A percentile compares a stretch with the other conserved stretches of the same genome.
Conservation (phyloP, 768 basidiomycete species). For the Pulveroboletus sp. region DNA sequence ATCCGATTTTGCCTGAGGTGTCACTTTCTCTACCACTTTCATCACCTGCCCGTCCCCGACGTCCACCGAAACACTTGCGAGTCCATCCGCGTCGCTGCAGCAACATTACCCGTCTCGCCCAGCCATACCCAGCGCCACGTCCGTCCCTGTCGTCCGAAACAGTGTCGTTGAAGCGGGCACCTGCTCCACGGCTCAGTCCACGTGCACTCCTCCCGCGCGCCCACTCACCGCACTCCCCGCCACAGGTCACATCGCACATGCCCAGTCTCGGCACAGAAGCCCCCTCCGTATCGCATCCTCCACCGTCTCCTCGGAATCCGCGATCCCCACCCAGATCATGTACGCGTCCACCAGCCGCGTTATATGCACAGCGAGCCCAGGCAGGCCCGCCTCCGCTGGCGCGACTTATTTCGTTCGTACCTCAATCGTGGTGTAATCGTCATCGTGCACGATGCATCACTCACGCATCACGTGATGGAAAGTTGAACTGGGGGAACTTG, state of each 20-base stretch:
- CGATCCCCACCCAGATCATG: slow-evolving; percentile 80
- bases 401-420: slow-evolving; percentile 49
- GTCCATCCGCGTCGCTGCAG: too few relatives aligned
- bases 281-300: slow-evolving; percentile 51
- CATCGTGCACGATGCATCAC: too few relatives aligned
- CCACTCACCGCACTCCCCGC: slow-evolving; percentile 23
- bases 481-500: not conserved
- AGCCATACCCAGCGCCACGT: too few relatives aligned
- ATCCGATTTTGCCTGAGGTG: too few relatives aligned
- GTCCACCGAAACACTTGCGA: too few relatives aligned
- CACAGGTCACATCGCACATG: slow-evolving; percentile 69
- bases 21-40: too few relatives aligned
- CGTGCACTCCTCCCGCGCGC: not conserved
- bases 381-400: slow-evolving; percentile 47
- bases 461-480: too few relatives aligned
- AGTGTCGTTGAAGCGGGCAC: slow-evolving; percentile 52
- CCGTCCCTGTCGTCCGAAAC: slow-evolving; percentile 58
- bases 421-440: slow-evolving; percentile 29
- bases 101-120: too few relatives aligned
- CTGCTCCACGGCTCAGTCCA: slow-evolving; percentile 7
- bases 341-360: slow-evolving; percentile 67
- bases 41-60: too few relatives aligned
- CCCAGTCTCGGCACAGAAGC: slow-evolving; percentile 70
- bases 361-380: slow-evolving; percentile 61
- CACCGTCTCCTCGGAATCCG: slow-evolving; percentile 43